Conservation (phyloP, 495 filamentous ascomycete species). For the Physcia stellaris region DNA sequence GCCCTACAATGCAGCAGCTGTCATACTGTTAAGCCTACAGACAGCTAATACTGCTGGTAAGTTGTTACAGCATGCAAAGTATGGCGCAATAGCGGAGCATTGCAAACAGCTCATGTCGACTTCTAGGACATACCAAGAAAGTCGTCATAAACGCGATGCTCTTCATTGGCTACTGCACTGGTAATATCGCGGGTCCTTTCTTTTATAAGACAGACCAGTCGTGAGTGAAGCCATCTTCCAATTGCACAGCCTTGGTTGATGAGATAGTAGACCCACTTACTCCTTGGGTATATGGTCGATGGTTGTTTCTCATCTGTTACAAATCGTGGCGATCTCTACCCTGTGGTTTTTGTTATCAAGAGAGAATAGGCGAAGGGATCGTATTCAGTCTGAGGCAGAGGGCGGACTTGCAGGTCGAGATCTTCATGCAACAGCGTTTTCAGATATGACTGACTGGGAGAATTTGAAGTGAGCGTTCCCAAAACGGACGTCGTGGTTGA, state of each 20-base stretch:
- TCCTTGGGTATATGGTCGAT: slow-evolving; percentile 47
- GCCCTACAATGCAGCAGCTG: slow-evolving; percentile 47
- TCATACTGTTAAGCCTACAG: slow-evolving; percentile 42
- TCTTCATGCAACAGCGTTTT: slow-evolving; percentile 41
- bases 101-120: background rate
- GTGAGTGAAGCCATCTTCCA: slow-evolving; percentile 10
- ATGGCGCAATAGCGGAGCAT: too few species aligned
- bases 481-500: too few species aligned
- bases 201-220: slow-evolving; percentile 45
- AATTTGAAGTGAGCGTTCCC: slow-evolving; percentile 43
- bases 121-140: slow-evolving; percentile 44
- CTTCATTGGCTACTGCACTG: slow-evolving; percentile 39
- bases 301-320: slow-evolving; percentile 45
- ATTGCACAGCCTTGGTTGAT: slow-evolving; percentile 2
- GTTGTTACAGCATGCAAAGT: slow-evolving; percentile 1
- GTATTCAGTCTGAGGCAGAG: slow-evolving; percentile 32
- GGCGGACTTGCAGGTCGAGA: slow-evolving; percentile 35
- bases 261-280: slow-evolving; percentile 30
- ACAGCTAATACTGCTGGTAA: slow-evolving; percentile 40
- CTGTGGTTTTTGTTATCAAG: slow-evolving; percentile 35
- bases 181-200: slow-evolving; percentile 45
- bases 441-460: slow-evolving; percentile 47
- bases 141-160: slow-evolving; percentile 45
- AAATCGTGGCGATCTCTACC: slow-evolving; percentile 31
- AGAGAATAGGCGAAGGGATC: slow-evolving; percentile 44